Conservation (phyloP, 2,329 filamentous ascomycete species). For the Rasamsonia emersonii region DNA sequence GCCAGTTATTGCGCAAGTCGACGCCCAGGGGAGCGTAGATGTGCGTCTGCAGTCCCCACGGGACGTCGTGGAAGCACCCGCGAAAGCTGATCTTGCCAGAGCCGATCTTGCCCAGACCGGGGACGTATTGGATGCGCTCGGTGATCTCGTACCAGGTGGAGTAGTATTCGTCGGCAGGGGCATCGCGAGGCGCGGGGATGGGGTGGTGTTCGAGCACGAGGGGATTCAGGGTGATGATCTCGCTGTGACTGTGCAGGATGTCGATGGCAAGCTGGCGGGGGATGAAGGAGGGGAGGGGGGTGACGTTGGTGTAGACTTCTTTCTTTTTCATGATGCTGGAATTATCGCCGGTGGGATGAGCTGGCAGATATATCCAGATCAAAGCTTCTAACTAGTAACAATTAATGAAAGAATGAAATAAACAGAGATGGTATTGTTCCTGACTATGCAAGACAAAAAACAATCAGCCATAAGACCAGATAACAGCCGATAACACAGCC, state of each 20-base stretch:
- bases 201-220: conserved; percentile 63
- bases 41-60: conserved; percentile 70
- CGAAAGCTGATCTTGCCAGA: conserved; percentile 65
- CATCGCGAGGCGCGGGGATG: conserved; percentile 58
- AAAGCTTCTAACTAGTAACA: too few species aligned
- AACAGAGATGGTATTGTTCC: too few species aligned
- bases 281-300: conserved; percentile 60
- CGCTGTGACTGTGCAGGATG: conserved; percentile 65
- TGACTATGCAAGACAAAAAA: too few species aligned
- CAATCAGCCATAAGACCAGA: too few species aligned
- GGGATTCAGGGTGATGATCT: conserved; percentile 82
- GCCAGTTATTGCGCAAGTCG: conserved; percentile 70
- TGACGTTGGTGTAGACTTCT: conserved; percentile 66
- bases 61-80: conserved; percentile 67
- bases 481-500: too few species aligned
- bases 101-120: conserved; percentile 47
- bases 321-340: conserved; percentile 55
- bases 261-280: conserved; percentile 58
- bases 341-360: background rate
- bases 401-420: too few species aligned
- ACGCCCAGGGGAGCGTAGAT: conserved; percentile 73
- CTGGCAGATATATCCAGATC: background rate
- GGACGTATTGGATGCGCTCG: conserved; percentile 66
- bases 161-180: conserved; percentile 58
- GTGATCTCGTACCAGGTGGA: conserved; percentile 70